Conservation (phyloP, 495 filamentous ascomycete species). For the Penicillium paradoxum region DNA sequence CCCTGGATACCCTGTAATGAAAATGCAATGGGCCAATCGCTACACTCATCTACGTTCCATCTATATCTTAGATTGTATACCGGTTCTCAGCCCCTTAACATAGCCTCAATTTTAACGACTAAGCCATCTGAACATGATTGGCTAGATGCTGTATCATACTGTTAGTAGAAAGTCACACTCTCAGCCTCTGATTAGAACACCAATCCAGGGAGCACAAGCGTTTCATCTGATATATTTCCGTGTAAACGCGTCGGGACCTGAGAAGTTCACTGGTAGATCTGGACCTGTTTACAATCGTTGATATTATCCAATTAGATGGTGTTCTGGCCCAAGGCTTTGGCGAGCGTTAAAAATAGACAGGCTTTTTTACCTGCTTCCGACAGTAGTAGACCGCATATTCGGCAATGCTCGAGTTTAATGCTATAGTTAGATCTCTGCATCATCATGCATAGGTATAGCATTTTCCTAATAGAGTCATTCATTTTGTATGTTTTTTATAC, state of each 20-base stretch:
- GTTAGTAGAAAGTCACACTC: no score
- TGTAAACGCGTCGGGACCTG: no score
- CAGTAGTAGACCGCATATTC: background rate
- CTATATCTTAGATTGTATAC: background rate
- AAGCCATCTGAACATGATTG: background rate
- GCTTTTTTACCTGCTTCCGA: background rate
- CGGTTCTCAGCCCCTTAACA: background rate
- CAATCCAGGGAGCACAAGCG: background rate
- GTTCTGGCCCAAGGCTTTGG: background rate
- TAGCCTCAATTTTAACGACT: background rate
- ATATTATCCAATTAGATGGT: background rate
- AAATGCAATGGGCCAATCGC: background rate
- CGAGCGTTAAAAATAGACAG: background rate
- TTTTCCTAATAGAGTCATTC: background rate
- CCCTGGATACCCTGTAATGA: background rate
- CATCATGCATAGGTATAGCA: background rate
- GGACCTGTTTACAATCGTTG: background rate
- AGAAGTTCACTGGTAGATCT: no score
- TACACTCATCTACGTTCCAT: background rate
- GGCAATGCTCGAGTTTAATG: background rate
- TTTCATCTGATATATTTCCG: background rate
- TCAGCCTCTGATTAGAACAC: background rate
- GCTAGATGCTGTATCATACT: background rate
- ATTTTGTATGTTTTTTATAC: background rate
- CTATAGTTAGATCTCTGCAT: background rate